Evolutionary conservation across 179 eudicot species (phyloP).

Genomic region (Beta lomatogona): DNA sequence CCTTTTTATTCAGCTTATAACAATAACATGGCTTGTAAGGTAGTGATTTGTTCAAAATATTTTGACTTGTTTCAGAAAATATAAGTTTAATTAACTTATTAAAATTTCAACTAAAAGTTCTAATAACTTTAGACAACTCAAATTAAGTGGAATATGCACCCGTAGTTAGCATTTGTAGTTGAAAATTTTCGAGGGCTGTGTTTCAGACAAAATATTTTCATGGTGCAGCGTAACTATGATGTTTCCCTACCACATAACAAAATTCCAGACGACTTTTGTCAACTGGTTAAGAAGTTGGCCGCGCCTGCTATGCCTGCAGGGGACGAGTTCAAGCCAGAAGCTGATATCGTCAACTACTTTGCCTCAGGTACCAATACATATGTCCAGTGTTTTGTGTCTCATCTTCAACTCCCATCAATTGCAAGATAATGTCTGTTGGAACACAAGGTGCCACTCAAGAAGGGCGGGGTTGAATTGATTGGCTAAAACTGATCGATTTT

Average conservation of each 20-base stretch:
- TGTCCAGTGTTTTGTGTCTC: not conserved
- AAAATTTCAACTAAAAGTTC: too few species aligned
- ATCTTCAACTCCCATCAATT: not conserved
- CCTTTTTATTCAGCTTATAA: constrained; percentile 5
- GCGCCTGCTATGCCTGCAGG: constrained; percentile 73
- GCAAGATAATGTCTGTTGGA: not conserved
- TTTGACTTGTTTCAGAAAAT: too few species aligned
- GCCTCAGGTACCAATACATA: constrained; percentile 52
- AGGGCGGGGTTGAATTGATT: too few species aligned
- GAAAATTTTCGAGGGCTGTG: not conserved
- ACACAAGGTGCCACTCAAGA: too few species aligned
- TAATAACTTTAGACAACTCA: too few species aligned
- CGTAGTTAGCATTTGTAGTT: not conserved
- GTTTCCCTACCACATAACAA: constrained; percentile 71
- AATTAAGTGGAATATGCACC: too few species aligned
- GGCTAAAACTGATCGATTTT: too few species aligned
- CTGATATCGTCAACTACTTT: constrained; percentile 91
- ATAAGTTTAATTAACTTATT: too few species aligned
- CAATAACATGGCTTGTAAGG: too few species aligned
- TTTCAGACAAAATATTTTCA: not conserved
- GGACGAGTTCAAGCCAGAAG: constrained; percentile 85
- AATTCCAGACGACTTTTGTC: constrained; percentile 75
- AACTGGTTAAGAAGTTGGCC: constrained; percentile 66
- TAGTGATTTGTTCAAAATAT: too few species aligned
- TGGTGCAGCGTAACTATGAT: constrained; percentile 76